Evolutionary conservation across 2,329 filamentous ascomycete genomes (phyloP), one percentile per base, ranked within the genome.

Genomic region (Fusarium sp.): DNA sequence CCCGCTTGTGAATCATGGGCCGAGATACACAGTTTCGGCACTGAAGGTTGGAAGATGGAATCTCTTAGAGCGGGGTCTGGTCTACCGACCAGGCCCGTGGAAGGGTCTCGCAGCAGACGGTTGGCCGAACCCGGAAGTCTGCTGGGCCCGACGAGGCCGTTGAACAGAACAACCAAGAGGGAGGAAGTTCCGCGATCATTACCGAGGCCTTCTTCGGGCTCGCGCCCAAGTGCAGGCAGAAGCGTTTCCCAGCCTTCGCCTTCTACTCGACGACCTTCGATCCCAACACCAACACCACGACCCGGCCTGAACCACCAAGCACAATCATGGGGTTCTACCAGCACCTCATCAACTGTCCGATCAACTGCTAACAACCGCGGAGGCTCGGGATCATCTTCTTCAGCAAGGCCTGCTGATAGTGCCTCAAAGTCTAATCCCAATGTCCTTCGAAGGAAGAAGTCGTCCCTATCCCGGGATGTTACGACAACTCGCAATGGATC

Each of bases 391-490:
- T 81, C 81, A 25, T 80, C 81, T 18, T 79, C 81, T 6, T 81
- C 82, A 5, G 78, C 79, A 54, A 82, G 79, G 35, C 83, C 82
- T 0, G 77, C 82, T 45, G 81, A 82, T 45, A 79, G 79, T 48
- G 74, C 72, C 23, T 65, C 78, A 27, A 83, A 79, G 35, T 80
- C 82, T 54, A 78, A 80, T 30, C 84, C 84, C 45, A 87, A 86
- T 76, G 82, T 86, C 10, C 78, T 89, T 57, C 83, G 86, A 73
- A 85, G 86, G 74, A 90, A 89, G 77, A 84, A 85, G 65, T 87
- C 88, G 16, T 84, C 84, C 13, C 78, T 87, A 43, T 81, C 86
- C 2, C 83, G 84, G 65, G 83, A 87, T 25, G 71, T 79, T 7
- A 74, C 77, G 23, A 82, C 76, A 41, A 66, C 74, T 10, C 82